Percentiles rank a stretch among this genome's conserved stretches.
Evolutionary conservation across 805 yeast genomes (phyloP).

Genomic region (Myxozyma mucilagina): DNA sequence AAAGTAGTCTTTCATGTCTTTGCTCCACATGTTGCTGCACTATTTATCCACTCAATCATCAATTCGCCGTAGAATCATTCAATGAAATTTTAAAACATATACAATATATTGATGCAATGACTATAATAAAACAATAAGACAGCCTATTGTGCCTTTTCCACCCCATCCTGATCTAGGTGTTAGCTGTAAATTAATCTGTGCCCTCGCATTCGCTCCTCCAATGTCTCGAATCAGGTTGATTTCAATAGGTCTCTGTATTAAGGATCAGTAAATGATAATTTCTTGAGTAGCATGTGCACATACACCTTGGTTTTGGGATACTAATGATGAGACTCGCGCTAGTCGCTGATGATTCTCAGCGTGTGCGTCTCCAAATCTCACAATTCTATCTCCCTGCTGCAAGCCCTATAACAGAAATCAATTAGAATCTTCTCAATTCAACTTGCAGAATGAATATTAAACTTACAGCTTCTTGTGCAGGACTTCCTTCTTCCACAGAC

Average conservation of each 20-base stretch:
- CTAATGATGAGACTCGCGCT: conserved; percentile 47
- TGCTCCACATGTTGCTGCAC: too few species aligned
- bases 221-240: conserved; percentile 36
- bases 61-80: neutral
- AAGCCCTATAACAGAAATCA: conserved; percentile 47
- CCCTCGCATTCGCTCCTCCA: conserved; percentile 38
- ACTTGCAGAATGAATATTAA: neutral
- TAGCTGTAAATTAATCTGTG: conserved; percentile 38
- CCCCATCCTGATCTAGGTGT: conserved; percentile 59
- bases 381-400: conserved; percentile 53
- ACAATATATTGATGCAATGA: neutral
- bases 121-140: conserved; percentile 48
- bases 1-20: too few species aligned
- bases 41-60: too few species aligned
- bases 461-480: conserved; percentile 51
- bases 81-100: neutral
- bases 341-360: conserved; percentile 58
- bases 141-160: conserved; percentile 71
- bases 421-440: neutral
- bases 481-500: conserved; percentile 54
- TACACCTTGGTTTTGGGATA: conserved; percentile 45
- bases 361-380: conserved; percentile 55
- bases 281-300: conserved; percentile 17
- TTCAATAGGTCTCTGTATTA: conserved; percentile 30
- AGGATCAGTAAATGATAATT: neutral